Percentiles rank a stretch among this genome's conserved stretches.
Conservation (phyloP, 768 basidiomycete genomes). For the Porpolomopsis calyptriformis region DNA sequence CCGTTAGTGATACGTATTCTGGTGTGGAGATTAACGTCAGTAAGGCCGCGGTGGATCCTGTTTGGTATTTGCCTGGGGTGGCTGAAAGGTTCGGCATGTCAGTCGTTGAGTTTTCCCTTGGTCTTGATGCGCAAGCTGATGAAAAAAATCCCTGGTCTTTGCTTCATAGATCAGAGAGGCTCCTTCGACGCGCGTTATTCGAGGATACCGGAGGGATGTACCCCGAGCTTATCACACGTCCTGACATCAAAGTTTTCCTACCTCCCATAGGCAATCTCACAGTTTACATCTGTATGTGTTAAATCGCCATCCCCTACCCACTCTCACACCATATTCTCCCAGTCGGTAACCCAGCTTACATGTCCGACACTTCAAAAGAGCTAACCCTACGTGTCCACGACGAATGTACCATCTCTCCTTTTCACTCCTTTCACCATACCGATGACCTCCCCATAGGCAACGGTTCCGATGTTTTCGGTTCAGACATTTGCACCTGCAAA, state of each 20-base stretch:
- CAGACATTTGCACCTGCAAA: slow-evolving; percentile 87
- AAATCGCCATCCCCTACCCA: not conserved
- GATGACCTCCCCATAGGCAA: slow-evolving; percentile 40
- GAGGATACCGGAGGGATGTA: slow-evolving; percentile 97
- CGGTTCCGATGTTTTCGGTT: slow-evolving; percentile 93
- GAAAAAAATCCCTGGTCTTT: too few relatives aligned
- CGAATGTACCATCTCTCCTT: slow-evolving; percentile 49
- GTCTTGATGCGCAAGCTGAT: not conserved
- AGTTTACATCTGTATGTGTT: slow-evolving; percentile 72
- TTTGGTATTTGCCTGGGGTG: slow-evolving; percentile 91
- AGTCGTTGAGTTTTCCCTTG: slow-evolving; percentile 19
- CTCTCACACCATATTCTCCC: not conserved
- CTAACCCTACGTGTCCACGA: slow-evolving; percentile 87
- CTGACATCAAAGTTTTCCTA: slow-evolving; percentile 91
- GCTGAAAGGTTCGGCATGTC: slow-evolving; percentile 91
- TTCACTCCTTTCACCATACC: not conserved
- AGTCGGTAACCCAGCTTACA: slow-evolving; percentile 79
- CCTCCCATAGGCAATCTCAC: slow-evolving; percentile 90
- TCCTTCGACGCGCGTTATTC: slow-evolving; percentile 84
- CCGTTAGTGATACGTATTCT: slow-evolving; percentile 41
- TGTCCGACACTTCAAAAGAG: slow-evolving; percentile 67
- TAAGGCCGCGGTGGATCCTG: slow-evolving; percentile 94
- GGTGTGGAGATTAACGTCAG: slow-evolving; percentile 84
- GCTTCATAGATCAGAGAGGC: slow-evolving; percentile 55
- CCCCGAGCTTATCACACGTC: slow-evolving; percentile 89